Evolutionary conservation across 441 rosid species (phyloP), one percentile per base, ranked within the genome.

Genomic region (Metrosideros polymorpha): DNA sequence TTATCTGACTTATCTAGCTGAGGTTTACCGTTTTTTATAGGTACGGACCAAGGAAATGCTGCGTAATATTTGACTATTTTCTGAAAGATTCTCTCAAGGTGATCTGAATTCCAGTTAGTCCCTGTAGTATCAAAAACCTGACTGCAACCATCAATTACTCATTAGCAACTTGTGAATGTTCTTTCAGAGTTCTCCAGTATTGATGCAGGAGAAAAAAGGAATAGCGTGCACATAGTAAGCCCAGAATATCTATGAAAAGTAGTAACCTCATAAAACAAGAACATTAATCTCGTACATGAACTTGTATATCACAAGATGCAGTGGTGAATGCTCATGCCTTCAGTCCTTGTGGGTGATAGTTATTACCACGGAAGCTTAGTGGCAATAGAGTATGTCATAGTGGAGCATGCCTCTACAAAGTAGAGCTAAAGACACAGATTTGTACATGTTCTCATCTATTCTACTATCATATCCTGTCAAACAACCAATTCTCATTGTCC

Each of bases 11-110:
- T 76, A 24, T 30, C 50, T 77, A 75, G 27, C 63, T 55, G 59
- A 51, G 43, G 8, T 86, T 24, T 30, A 6, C 82, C 71, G 49
- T n/a, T 43, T 27, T 42, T 85, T 82, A 6, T 77, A 95, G 99
- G 88, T 97, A 97, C 82, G 99, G 99, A 87, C 96, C 96, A 59
- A 87, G 89, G 85, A 94, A 89, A 90, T 95, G 99, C 91, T 87
- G 85, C 84, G 96, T 94, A 47, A 90, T 94, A 89, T 95, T 97
- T 82, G 97, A 96, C 92, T 96, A 92, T 84, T 96, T 96, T 89
- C 92, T 97, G 82, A 98, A 97, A 87, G 91, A 89, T 85, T 88
- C 90, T 87, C 86, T 88, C 30, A 91, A 90, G 98, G 98, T 96
- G 91, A 85, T 82, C 71, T 66, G 12, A 61, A 61, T 61, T 61